A percentile compares a stretch with the other conserved stretches of the same genome.
Conservation (phyloP, 805 yeast genomes). For the Yarrowia sp. region DNA sequence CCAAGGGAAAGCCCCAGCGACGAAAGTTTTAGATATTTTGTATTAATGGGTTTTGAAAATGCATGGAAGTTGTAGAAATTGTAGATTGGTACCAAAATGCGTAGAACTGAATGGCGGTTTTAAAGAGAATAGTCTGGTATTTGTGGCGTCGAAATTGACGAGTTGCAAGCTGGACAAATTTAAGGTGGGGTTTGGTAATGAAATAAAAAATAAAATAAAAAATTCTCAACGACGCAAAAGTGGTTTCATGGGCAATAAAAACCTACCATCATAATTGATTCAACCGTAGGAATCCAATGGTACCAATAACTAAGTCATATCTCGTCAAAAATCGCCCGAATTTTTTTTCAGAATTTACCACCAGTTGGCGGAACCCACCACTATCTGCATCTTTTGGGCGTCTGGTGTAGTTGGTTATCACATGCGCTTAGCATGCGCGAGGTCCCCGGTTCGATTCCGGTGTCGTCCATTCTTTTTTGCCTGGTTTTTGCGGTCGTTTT, state of each 20-base stretch:
- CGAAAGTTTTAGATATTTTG: conserved; percentile 12
- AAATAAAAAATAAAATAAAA: too few species aligned
- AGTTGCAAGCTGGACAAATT: too few species aligned
- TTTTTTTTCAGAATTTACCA: not conserved
- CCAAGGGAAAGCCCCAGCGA: conserved; percentile 21
- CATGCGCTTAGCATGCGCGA: conserved; percentile 26
- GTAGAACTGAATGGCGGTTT: too few species aligned
- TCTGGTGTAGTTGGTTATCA: conserved; percentile 26
- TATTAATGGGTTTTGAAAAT: not conserved
- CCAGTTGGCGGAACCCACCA: not conserved
- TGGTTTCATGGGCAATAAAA: too few species aligned
- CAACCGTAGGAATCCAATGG: too few species aligned
- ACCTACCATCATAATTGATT: too few species aligned
- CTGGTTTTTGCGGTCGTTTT: too few species aligned
- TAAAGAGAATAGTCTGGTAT: too few species aligned
- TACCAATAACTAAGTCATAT: not conserved
- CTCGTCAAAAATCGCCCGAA: not conserved
- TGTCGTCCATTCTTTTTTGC: conserved; percentile 16
- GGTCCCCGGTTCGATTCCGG: conserved; percentile 27
- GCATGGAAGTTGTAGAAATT: not conserved
- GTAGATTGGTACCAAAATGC: too few species aligned
- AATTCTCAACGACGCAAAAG: not conserved
- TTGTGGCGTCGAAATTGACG: too few species aligned
- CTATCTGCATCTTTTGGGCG: conserved; percentile 14
- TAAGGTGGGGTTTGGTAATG: too few species aligned